Base-by-base conservation (phyloP, 306 rosid genomes). In the Clitoria ternatea region DNA sequence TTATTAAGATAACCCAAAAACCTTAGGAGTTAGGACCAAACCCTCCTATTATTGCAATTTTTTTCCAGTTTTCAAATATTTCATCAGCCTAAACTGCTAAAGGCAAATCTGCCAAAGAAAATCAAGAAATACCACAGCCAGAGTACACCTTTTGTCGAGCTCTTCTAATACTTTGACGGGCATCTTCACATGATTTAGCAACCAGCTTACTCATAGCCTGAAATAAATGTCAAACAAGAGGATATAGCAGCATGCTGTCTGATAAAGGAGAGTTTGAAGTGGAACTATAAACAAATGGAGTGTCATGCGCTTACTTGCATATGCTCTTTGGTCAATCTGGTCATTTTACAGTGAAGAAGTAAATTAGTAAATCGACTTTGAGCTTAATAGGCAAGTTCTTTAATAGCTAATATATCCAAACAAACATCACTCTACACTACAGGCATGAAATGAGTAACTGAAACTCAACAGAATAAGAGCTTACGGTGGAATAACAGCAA, bases 401-500 rank as follows among this genome's bases (percentile, higher is more conserved):
- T 40, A 75, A 22, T 19, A 53, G 71, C 52, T 47, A 75, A 17
- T 32, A 72, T 23, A 15, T 53, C 65, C 35, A 77, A 72, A 71
- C 57, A 44, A 44, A 61, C 62, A 39, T 60, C 74, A 57, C 49
- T 36, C 55, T 2, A 2, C n/a, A n/a, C n/a, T n/a, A 64, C 62
- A 49, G 43, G 18, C 43, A 70, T 14, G 39, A 72, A 48, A 70
- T 14, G 39, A 72, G 54, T 33, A 52, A 69, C 17, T 3, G 27
- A 76, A 52, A 8, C 43, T 30, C 62, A 74, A 65, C 43, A 27
- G 67, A 64, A 48, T 42, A 56, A 40, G 20, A 47, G 69, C 99
- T 86, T 89, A 94, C 97, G 87, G 90, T 66, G 99, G 99, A 83
- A 91, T 91, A 72, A 73, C 95, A 45, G 96, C 99, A 82, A 91